These are phyloP conservation scores for Obelidium mucronatum DNA, from an alignment of 192 early-diverging fungal species.

Conservation along the genomic window DNA sequence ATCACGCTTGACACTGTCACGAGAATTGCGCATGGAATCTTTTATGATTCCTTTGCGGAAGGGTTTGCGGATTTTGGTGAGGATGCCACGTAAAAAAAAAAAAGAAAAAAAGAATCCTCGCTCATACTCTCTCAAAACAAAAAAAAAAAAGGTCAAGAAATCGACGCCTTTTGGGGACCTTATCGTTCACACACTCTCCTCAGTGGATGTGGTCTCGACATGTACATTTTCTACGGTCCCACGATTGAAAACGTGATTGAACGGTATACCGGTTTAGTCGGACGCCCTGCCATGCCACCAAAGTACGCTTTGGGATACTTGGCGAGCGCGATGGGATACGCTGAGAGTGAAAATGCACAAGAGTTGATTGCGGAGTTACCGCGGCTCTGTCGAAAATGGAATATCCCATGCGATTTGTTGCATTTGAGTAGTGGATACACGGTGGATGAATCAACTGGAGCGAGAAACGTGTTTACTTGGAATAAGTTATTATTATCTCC, in stretches of 20 bases:
- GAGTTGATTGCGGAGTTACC: slow-evolving; percentile 53
- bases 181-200: slow-evolving; percentile 54
- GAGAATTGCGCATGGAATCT: slow-evolving; percentile 56
- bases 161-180: slow-evolving; percentile 60
- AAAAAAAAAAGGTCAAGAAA: slow-evolving; percentile 35
- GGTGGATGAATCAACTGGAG: slow-evolving; percentile 48
- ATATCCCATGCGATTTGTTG: slow-evolving; percentile 66
- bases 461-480: slow-evolving; percentile 71
- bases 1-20: slow-evolving; percentile 45
- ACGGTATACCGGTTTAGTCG: slow-evolving; percentile 47
- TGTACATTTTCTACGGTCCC: slow-evolving; percentile 50
- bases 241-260: slow-evolving; percentile 49
- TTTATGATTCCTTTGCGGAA: slow-evolving; percentile 59
- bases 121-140: slow-evolving; percentile 11
- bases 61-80: slow-evolving; percentile 60
- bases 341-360: slow-evolving; percentile 66
- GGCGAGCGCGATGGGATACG: slow-evolving; percentile 69
- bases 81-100: background rate
- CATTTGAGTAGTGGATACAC: slow-evolving; percentile 70
- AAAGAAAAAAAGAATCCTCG: slow-evolving; percentile 35
- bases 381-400: slow-evolving; percentile 43
- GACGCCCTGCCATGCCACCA: slow-evolving; percentile 56
- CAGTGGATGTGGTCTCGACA: slow-evolving; percentile 48
- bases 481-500: slow-evolving; percentile 53
- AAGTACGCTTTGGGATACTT: slow-evolving; percentile 64